These are phyloP conservation scores for Paramyrothecium sp. DNA, from an alignment of 2,329 filamentous ascomycete genomes.

Conservation along the genomic window DNA sequence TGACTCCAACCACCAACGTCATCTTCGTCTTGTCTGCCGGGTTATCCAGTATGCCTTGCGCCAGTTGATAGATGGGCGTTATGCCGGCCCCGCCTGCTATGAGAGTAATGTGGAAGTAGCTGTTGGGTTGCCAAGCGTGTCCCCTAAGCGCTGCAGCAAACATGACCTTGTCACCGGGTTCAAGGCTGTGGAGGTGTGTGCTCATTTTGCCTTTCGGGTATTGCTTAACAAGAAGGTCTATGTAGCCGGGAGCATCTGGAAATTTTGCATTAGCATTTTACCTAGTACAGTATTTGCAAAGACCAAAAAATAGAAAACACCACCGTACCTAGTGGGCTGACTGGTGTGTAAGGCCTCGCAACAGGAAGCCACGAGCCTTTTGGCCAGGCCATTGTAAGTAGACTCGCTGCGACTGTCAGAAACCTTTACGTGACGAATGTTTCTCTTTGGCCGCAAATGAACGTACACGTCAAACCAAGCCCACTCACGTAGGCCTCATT, in stretches of 20 bases:
- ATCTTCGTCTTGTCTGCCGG: constrained; percentile 61
- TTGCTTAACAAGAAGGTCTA: constrained; percentile 67
- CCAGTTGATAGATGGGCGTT: constrained; percentile 67
- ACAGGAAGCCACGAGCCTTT: constrained; percentile 56
- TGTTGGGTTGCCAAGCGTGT: constrained; percentile 52
- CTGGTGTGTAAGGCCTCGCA: constrained; percentile 65
- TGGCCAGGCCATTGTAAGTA: constrained; percentile 61
- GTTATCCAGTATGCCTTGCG: constrained; percentile 60
- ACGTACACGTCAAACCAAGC: constrained; percentile 46
- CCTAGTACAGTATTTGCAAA: not conserved
- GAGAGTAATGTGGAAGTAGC: constrained; percentile 53
- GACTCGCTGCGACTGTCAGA: constrained; percentile 36
- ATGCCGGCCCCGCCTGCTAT: constrained; percentile 73
- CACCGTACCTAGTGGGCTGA: constrained; percentile 49
- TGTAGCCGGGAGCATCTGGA: constrained; percentile 49
- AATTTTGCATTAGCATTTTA: not conserved
- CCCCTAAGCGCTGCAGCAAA: constrained; percentile 55
- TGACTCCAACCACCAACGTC: constrained; percentile 65
- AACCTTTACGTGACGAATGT: too few species aligned
- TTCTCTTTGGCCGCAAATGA: not conserved
- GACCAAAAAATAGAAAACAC: constrained; percentile 14
- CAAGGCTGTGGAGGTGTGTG: constrained; percentile 63
- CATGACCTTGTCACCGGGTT: constrained; percentile 59
- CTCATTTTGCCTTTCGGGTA: constrained; percentile 66
- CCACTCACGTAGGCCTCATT: constrained; percentile 45